Evolutionary conservation across 1,284 basidiomycete species (phyloP), one percentile per base, ranked within the genome.

Genomic region (Puccinia polysora): DNA sequence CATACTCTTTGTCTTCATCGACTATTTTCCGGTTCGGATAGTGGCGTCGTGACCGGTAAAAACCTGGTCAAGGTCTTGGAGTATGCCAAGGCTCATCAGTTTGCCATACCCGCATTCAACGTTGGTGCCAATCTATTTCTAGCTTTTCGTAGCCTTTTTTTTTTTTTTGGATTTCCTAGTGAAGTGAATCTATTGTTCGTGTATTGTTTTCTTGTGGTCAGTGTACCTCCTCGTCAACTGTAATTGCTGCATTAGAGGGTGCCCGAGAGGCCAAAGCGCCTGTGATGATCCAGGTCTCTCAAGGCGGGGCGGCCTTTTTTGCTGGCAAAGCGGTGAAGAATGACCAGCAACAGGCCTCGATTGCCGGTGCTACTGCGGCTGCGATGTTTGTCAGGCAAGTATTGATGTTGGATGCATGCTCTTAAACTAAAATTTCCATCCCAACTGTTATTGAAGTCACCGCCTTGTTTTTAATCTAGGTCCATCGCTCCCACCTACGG

Each of bases 271-370:
- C 91, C 85, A 97, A 98, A 82, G 86, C 94, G 36, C 96, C 95
- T 75, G 93, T 99, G 83, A 97, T 98, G 83, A 84, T 97, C 79
- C 96, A 98, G 81, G 87, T 95, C 77, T 98, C 96, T 73, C 93
- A 98, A 81, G 95, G 95, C 75, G 96, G 96, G 80, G 86, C 88
- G 77, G 93, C 93, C 74, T 97, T 91, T 86, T 97, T 92, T 81
- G 92, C 91, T 73, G 95, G 95, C 77, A 99, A 99, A 83, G 93
- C 93, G 71, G 85, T 99, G 65, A 83, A 90, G 79, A 98, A 98
- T 82, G 89, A 89, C 81, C 89, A 92, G 79, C 96, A 98, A 81
- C 88, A 96, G 82, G 96, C 91, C n/a, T 97, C 95, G 69, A 89
- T 96, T 79, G 82, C 86, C 50, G 96, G 96, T 81, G 90, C 96